A percentile compares a stretch with the other conserved stretches of the same genome.
Conservation (phyloP, 192 early-diverging fungal species). For the Allomyces javanicus region DNA sequence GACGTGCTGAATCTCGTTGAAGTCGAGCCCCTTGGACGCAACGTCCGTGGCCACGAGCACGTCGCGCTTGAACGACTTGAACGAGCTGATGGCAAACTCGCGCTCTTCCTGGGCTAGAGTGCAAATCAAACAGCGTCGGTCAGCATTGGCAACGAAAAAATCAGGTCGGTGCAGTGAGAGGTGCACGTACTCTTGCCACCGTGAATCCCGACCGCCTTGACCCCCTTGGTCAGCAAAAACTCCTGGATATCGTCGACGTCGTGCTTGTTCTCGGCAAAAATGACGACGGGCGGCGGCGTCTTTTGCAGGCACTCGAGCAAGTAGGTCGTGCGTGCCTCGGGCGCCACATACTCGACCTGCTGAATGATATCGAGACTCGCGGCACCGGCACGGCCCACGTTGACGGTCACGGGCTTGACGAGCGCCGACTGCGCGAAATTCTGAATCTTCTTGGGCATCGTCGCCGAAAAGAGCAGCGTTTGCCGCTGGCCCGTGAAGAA, state of each 20-base stretch:
- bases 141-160: slow-evolving; percentile 2
- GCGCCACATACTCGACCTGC: slow-evolving; percentile 92
- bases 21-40: slow-evolving; percentile 90
- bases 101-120: slow-evolving; percentile 76
- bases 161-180: too few species aligned
- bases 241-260: slow-evolving; percentile 99
- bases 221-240: slow-evolving; percentile 81
- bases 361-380: slow-evolving; percentile 94
- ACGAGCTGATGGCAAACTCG: slow-evolving; percentile 82
- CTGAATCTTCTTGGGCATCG: slow-evolving; percentile 98
- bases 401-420: slow-evolving; percentile 78
- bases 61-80: slow-evolving; percentile 78
- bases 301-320: slow-evolving; percentile 91
- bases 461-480: slow-evolving; percentile 87
- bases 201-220: slow-evolving; percentile 86
- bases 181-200: slow-evolving; percentile 59
- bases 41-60: slow-evolving; percentile 94
- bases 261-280: slow-evolving; percentile 97
- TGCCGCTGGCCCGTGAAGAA: slow-evolving; percentile 89
- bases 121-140: background rate
- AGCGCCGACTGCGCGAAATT: slow-evolving; percentile 81
- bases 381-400: slow-evolving; percentile 91
- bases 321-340: slow-evolving; percentile 86
- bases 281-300: slow-evolving; percentile 81
- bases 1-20: slow-evolving; percentile 87